Base-by-base conservation (phyloP, 495 filamentous ascomycete genomes). In the Astrothelium macrocarpum region DNA sequence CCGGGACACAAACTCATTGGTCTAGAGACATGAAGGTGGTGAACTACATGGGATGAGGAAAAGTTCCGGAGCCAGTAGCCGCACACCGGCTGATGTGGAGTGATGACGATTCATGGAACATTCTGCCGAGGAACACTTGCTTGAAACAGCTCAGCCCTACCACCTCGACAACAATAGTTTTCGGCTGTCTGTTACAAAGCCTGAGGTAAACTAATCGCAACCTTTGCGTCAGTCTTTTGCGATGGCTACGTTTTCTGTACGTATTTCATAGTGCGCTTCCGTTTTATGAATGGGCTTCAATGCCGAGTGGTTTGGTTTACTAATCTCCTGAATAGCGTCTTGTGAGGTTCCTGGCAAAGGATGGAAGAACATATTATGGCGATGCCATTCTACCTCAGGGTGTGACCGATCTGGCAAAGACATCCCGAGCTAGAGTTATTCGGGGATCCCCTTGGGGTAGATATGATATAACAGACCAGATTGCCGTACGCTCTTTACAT, bases 331-430 rank as follows among this genome's bases (percentile, higher is more conserved):
- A 29, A 16, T 59, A 91, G 88, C 83, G 86, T 69, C 86, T 94
- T 34, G 77, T 95, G 65, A 87, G 89, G 62, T 94, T 94, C 77
- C 78, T 91, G 14, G 85, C 88, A 67, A 84, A 82, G 67, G 85
- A 92, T 70, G 89, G 89, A 71, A 78, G 80, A 53, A 82, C 82
- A 42, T 91, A 94, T 77, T 91, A 91, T 68, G 90, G 90, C 63
- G 89, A 95, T 75, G 89, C 90, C 63, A 82, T 91, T 53, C 82
- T 94, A 32, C 86, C 90, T 14, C 32, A 75, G 0, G 87, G 87
- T 9, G 76, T 83, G 32, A 85, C 71, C 60, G 87, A 94, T 68
- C 82, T 92, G 65, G 75, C 81, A 64, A 82, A 85, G 72, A 81
- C 82, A 2, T 85, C 79, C 59, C 80, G 84, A 68, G 90, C 90